Base-by-base conservation (phyloP, 805 yeast genomes). In the Ogataea saltuana region DNA sequence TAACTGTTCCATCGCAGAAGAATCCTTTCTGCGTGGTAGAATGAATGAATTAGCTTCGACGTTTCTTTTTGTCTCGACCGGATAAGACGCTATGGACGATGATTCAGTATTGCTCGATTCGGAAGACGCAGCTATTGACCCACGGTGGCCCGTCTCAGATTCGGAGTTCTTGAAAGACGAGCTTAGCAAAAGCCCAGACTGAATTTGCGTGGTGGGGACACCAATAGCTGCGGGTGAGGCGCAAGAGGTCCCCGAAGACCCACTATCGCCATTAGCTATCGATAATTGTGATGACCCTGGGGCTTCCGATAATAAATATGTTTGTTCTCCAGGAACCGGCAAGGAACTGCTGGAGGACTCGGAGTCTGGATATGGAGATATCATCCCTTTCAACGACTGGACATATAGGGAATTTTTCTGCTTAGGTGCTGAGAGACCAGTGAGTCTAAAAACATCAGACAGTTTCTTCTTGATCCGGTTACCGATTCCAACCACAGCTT, bases 401-500 rank as follows among this genome's bases (percentile, higher is more conserved):
- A 48, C 46, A 37, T 52, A 50, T 8, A 48, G 41, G 5, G 53
- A 45, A n/a, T 39, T 41, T 17, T 33, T 48, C 16, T 40, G 48
- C 22, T 45, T 53, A 11, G 49, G 49, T 6, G 45, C 39, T 1
- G 54, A 38, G 17, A 50, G 40, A 1, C 57, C 54, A 2, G 57
- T 31, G 34, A 50, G 36, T 30, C 45, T 47, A 35, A 59, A 59
- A 1, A 77, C 80, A 36, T 69, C 70, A 4, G 74, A 64, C 4
- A 81, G 55, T 19, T 76, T 73, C 45, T 70, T 74, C 52, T 71
- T 78, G 32, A 88, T 71, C 42, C 82, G 72, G 39, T 79, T 75
- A 6, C 89, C 90, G 37, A 88, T 74, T n/a, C 96, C 96, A 26
- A 82, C 75, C 3, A 88, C 88, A 1, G 96, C 96, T 48, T 80